Evolutionary conservation across 164 flowering plant species (phyloP).

Genomic region (Dillenia suffruticosa): DNA sequence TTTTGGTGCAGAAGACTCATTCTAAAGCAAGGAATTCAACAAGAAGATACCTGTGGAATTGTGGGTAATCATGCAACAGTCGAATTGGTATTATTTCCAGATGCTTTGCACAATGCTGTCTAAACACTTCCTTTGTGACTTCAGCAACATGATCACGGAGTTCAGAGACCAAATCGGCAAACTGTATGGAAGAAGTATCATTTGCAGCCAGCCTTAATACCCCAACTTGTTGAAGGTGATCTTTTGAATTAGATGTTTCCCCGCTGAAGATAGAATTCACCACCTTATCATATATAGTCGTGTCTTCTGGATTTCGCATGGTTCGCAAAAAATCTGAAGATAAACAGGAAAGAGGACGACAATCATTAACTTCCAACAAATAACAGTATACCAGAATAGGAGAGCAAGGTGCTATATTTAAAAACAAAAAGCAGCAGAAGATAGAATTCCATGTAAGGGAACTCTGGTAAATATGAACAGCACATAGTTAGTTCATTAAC

Average conservation of each 20-base stretch:
- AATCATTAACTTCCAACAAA: no score
- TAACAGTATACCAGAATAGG: no score
- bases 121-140: constrained; percentile 57
- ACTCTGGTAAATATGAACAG: no score
- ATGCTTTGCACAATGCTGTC: constrained; percentile 76
- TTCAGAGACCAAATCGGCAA: constrained; percentile 51
- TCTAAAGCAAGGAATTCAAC: constrained; percentile 2
- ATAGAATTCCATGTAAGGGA: no score
- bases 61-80: constrained; percentile 52
- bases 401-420: no score
- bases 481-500: no score
- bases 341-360: no score
- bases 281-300: constrained; percentile 73
- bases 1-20: constrained; percentile 1
- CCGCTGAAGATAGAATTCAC: constrained; percentile 75
- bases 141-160: constrained; percentile 60
- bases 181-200: constrained; percentile 39
- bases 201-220: constrained; percentile 28
- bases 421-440: no score
- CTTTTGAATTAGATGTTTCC: constrained; percentile 41
- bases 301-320: constrained; percentile 79
- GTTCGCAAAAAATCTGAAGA: constrained; percentile 64
- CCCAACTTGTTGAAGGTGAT: constrained; percentile 37
- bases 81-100: constrained; percentile 61
- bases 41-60: constrained; percentile 44